Conservation (phyloP, 179 eudicot genomes). For the Pouteria campechiana region DNA sequence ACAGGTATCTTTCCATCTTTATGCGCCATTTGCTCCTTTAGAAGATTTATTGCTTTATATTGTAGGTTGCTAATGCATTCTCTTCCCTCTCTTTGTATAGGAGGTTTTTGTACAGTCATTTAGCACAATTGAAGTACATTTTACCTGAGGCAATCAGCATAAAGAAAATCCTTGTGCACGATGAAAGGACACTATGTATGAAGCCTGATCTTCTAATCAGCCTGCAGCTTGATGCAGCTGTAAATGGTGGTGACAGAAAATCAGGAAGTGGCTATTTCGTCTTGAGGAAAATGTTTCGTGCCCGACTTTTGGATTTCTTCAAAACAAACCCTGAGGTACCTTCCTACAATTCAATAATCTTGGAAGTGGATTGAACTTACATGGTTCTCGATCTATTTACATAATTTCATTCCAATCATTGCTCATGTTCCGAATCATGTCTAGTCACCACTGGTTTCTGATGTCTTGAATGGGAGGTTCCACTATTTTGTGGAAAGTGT, state of each 20-base stretch:
- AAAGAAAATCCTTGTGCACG: slow-evolving; percentile 45
- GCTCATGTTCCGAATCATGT: too few species aligned
- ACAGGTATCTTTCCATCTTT: slow-evolving; percentile 44
- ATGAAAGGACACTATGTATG: slow-evolving; percentile 58
- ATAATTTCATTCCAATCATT: too few species aligned
- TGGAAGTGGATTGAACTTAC: too few species aligned
- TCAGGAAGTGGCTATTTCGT: slow-evolving; percentile 20
- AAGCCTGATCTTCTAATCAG: slow-evolving; percentile 63
- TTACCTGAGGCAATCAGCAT: slow-evolving; percentile 60
- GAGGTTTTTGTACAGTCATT: slow-evolving; percentile 60
- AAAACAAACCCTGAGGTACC: slow-evolving; percentile 59
- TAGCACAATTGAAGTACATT: slow-evolving; percentile 74
- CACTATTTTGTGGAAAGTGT: too few species aligned
- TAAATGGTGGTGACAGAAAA: slow-evolving; percentile 14
- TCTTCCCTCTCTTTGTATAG: slow-evolving; percentile 18
- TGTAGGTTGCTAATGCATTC: background rate
- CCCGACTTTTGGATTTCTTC: slow-evolving; percentile 34
- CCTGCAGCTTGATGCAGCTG: slow-evolving; percentile 27
- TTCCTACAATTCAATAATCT: too few species aligned
- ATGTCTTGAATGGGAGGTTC: too few species aligned
- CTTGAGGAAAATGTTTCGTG: slow-evolving; percentile 40
- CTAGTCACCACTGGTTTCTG: too few species aligned
- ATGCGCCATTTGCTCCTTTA: background rate
- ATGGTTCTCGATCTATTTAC: too few species aligned
- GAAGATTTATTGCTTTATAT: background rate